Base-by-base conservation (phyloP, 2,329 filamentous ascomycete genomes). In the Fusarium nelsonii region DNA sequence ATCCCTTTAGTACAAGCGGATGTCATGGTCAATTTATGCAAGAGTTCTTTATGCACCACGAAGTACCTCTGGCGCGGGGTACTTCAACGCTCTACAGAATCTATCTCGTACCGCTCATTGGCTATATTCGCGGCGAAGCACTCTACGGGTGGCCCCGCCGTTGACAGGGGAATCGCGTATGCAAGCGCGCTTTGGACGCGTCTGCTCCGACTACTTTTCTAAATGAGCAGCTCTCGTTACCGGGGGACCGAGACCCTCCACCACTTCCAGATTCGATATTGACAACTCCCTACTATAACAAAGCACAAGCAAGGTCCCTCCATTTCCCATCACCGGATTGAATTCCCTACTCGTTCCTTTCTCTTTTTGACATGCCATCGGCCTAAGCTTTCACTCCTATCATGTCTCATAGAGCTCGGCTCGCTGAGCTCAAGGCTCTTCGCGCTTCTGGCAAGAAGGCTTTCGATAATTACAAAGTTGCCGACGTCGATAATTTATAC, bases 371-470 rank as follows among this genome's bases (percentile, higher is more conserved):
- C 70, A 73, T 75, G 73, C 52, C 26, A 64, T 49, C 44, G 44
- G 56, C 53, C 64, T 74, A 65, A 72, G 28, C 39, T 62, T 53
- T 50, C 49, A 63, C 50, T 52, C 51, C 55, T 69, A 69, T 65
- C 72, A 81, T 81, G 80, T 76, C 79, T 63, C 76, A 78, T 67
- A 76, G 85, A 72, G 82, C 83, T 70, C 88, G 84, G 81, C 85
- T 90, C 75, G 94, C 92, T 53, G 92, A 97, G 85, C 88, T 98
- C 70, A 88, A 88, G 75, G 94, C 92, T 77, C 88, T 97, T 71
- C 91, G 94, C 76, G 89, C 92, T 74, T 89, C 94, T 55, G 96
- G 96, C 81, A 97, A 97, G 85, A 97, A 96, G 81, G 91, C 91
- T 71, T 90, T 97, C 69, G 91, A 94, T 74, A 89, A 87, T 63